A percentile compares a stretch with the other conserved stretches of the same genome.
Evolutionary conservation across 176 grass and related monocot species (phyloP).

Genomic region (Avena eriantha): DNA sequence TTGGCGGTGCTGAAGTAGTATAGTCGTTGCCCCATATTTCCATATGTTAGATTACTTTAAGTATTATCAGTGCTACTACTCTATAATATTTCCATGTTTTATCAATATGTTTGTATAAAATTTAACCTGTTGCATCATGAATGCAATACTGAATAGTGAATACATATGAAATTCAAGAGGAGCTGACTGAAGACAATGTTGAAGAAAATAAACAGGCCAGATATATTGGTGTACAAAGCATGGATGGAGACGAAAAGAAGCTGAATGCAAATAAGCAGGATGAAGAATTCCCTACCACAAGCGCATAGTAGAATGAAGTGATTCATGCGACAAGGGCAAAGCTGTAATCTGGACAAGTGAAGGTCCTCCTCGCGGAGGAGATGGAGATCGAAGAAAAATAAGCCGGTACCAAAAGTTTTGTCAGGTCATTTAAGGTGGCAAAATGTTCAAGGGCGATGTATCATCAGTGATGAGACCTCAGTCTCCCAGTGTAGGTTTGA

Average conservation of each 20-base stretch:
- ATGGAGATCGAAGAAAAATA: not conserved
- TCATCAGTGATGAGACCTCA: not conserved
- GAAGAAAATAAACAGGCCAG: not conserved
- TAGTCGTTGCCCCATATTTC: not conserved
- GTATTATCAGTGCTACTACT: not conserved
- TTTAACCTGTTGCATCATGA: not conserved
- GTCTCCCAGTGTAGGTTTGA: too few species aligned
- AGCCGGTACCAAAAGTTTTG: not conserved
- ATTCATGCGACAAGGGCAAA: not conserved
- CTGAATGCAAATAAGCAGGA: not conserved
- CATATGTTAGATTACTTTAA: not conserved
- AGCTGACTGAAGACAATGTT: not conserved
- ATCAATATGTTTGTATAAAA: too few species aligned
- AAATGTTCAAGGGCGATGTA: not conserved
- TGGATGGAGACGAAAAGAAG: not conserved
- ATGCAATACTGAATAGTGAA: not conserved
- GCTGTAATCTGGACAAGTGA: not conserved
- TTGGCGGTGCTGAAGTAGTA: not conserved
- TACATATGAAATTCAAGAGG: not conserved
- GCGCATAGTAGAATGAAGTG: too few species aligned
- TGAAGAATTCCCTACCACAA: not conserved
- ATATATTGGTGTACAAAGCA: not conserved
- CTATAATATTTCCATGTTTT: too few species aligned
- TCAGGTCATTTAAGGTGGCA: not conserved
- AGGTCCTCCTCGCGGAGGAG: not conserved